phyloP scores from a whole-genome alignment of 192 early-diverging fungal species.

The Coemansia guatemalensis region DNA sequence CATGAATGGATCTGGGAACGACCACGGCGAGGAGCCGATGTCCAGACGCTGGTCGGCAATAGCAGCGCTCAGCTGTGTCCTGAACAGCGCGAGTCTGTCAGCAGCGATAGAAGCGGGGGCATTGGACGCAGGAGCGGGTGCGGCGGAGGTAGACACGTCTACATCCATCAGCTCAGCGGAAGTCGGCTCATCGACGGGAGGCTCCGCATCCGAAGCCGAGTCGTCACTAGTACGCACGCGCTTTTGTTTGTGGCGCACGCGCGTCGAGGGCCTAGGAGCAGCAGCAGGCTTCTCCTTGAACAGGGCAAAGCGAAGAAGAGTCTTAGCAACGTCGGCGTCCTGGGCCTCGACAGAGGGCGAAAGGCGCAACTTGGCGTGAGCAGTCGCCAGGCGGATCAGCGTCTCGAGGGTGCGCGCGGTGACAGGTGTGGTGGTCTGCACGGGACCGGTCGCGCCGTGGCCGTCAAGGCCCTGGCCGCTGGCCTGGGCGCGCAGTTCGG shows the following conservation, averaged over 20 bases:
- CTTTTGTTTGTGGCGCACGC: conserved; percentile 36
- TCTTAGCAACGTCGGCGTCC: conserved; percentile 82
- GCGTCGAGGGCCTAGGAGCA: conserved; percentile 36
- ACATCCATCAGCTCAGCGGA: conserved; percentile 23
- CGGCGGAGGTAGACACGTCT: conserved; percentile 10
- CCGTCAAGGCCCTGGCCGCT: conserved; percentile 46
- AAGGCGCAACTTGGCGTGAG: conserved; percentile 93
- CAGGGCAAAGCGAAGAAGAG: conserved; percentile 84
- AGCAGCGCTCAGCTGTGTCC: conserved; percentile 48
- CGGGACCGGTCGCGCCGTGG: conserved; percentile 58
- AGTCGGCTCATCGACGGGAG: conserved; percentile 3
- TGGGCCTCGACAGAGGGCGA: conserved; percentile 74
- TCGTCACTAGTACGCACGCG: conserved; percentile 53
- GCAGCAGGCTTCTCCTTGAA: conserved; percentile 74
- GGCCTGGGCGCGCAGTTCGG: conserved; percentile 77
- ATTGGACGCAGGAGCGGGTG: not conserved
- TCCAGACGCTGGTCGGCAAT: conserved; percentile 53
- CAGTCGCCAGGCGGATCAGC: conserved; percentile 92
- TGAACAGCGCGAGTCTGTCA: conserved; percentile 49
- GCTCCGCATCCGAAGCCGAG: conserved; percentile 34
- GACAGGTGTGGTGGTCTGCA: conserved; percentile 90
- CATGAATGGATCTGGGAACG: conserved; percentile 58
- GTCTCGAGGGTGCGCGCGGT: conserved; percentile 99
- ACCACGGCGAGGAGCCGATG: conserved; percentile 44
- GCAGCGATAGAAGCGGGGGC: conserved; percentile 8